Conservation (phyloP, 345 rosid genomes). For the Hypericum perforatum region DNA sequence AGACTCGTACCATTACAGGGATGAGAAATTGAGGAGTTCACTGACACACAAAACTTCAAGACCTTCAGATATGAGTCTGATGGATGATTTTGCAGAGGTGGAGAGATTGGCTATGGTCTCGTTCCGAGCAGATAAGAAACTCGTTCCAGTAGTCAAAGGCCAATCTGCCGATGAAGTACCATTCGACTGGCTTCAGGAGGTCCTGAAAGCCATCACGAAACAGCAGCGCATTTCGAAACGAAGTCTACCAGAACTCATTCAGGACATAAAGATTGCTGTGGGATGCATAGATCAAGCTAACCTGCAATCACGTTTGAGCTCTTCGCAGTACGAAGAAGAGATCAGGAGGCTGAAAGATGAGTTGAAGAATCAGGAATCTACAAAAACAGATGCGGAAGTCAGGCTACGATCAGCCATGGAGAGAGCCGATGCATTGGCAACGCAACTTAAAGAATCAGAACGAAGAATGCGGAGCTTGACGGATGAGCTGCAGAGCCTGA, state of each 20-base stretch:
- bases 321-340: no score
- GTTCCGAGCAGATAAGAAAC: slow-evolving; percentile 17
- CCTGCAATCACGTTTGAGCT: no score
- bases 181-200: slow-evolving; percentile 92
- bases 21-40: slow-evolving; percentile 21
- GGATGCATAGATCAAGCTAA: slow-evolving; percentile 40
- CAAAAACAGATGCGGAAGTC: slow-evolving; percentile 21
- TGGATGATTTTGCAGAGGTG: slow-evolving; percentile 76
- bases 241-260: slow-evolving; percentile 42
- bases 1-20: slow-evolving; percentile 39
- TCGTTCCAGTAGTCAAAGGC: slow-evolving; percentile 19
- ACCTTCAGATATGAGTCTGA: slow-evolving; percentile 46
- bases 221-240: slow-evolving; percentile 57
- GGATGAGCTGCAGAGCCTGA: slow-evolving; percentile 34
- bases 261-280: slow-evolving; percentile 72
- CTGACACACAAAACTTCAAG: slow-evolving; percentile 16
- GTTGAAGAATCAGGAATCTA: slow-evolving; percentile 26
- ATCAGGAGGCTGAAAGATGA: slow-evolving; percentile 32
- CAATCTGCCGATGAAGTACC: slow-evolving; percentile 24
- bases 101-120: slow-evolving; percentile 75
- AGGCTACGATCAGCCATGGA: slow-evolving; percentile 27
- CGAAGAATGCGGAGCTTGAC: slow-evolving; percentile 36
- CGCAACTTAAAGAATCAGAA: slow-evolving; percentile 35
- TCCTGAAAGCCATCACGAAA: slow-evolving; percentile 57
- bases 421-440: slow-evolving; percentile 27